These are phyloP conservation scores for Diaporthe ampelina DNA, from an alignment of 2,329 filamentous ascomycete genomes.

Conservation along the genomic window DNA sequence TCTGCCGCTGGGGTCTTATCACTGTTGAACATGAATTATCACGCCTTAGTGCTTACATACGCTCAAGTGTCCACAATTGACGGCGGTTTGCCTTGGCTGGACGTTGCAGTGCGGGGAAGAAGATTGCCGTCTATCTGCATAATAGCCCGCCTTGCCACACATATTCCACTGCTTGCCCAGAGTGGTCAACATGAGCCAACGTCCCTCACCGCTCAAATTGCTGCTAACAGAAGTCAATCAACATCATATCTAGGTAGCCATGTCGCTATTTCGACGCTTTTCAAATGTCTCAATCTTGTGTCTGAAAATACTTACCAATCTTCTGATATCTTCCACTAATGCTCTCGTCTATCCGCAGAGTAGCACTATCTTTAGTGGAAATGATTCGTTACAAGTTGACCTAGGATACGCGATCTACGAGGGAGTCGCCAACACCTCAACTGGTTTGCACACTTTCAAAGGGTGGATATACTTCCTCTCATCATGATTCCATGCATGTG, in stretches of 20 bases:
- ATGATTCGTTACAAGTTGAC: not conserved
- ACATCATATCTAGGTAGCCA: not conserved
- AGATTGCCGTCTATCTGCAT: not conserved
- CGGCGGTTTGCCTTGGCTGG: not conserved
- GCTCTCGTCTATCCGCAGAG: not conserved
- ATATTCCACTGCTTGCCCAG: not conserved
- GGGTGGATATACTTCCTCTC: not conserved
- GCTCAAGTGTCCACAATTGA: not conserved
- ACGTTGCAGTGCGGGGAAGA: not conserved
- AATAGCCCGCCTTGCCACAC: not conserved
- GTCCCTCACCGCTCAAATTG: not conserved
- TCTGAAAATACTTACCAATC: not conserved
- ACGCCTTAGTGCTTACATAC: not conserved
- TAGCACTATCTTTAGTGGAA: slow-evolving; percentile 2
- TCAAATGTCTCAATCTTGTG: not conserved
- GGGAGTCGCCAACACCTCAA: not conserved
- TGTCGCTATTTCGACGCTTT: not conserved
- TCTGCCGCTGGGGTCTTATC: not conserved
- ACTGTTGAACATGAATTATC: not conserved
- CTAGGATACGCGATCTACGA: not conserved
- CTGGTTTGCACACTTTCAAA: slow-evolving; percentile 3
- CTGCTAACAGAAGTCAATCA: not conserved
- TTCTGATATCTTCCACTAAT: not conserved
- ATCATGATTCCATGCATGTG: not conserved
- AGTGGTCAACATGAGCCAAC: not conserved